These are phyloP conservation scores for Corynespora cassiicola DNA, from an alignment of 2,329 filamentous ascomycete genomes.

Conservation along the genomic window DNA sequence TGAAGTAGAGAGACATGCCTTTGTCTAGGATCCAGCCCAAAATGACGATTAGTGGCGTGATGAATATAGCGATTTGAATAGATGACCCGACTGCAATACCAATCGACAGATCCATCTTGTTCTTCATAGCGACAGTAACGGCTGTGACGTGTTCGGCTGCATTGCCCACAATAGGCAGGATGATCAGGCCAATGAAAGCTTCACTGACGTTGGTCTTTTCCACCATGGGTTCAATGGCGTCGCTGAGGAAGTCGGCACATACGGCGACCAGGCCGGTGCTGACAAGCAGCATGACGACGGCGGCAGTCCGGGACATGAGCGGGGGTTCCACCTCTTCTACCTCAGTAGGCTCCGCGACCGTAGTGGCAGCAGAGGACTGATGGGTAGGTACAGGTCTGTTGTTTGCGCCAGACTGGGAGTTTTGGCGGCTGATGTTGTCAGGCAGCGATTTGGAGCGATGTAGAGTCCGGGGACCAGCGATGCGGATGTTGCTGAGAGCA, in stretches of 20 bases:
- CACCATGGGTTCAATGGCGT: conserved; percentile 74
- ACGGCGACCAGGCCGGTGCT: conserved; percentile 66
- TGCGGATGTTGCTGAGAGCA: conserved; percentile 35
- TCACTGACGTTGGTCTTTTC: conserved; percentile 66
- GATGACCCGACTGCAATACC: conserved; percentile 80
- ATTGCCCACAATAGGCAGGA: conserved; percentile 83
- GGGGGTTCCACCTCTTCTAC: conserved; percentile 38
- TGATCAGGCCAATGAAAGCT: conserved; percentile 80
- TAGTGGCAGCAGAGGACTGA: conserved; percentile 16
- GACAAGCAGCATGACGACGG: conserved; percentile 61
- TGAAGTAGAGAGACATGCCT: conserved; percentile 71
- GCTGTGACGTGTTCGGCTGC: conserved; percentile 83
- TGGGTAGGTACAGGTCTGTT: conserved; percentile 25
- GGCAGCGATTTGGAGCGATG: conserved; percentile 45
- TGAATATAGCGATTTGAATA: conserved; percentile 80
- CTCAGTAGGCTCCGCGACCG: conserved; percentile 21
- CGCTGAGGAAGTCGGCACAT: conserved; percentile 75
- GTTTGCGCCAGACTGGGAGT: conserved; percentile 21
- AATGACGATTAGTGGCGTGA: conserved; percentile 78
- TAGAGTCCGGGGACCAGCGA: conserved; percentile 37
- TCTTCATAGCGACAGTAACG: conserved; percentile 79
- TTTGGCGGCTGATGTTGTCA: conserved; percentile 39
- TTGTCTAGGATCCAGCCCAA: conserved; percentile 80
- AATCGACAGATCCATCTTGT: conserved; percentile 85
- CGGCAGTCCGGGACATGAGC: conserved; percentile 64